phyloP scores from a whole-genome alignment of 164 flowering plant species.

The Warburgia ugandensis region DNA sequence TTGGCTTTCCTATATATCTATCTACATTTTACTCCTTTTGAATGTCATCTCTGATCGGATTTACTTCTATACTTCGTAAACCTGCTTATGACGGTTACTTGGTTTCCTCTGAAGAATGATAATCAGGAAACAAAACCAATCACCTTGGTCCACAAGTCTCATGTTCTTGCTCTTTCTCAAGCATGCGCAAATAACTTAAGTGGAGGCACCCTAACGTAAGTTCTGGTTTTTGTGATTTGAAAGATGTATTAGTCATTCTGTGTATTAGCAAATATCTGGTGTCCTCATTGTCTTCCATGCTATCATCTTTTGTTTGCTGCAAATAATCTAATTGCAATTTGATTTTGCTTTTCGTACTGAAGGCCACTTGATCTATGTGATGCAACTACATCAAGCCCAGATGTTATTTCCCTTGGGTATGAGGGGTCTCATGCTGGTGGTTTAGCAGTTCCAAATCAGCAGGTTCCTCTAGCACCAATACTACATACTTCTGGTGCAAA shows the following conservation, averaged over 20 bases:
- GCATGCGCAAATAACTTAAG: slow-evolving; percentile 50
- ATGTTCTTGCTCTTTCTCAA: slow-evolving; percentile 50
- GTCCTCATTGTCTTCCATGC: background rate
- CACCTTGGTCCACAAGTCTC: slow-evolving; percentile 55
- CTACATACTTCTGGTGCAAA: slow-evolving; percentile 51
- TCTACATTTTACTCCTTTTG: too few species aligned
- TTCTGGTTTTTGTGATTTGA: slow-evolving; percentile 12
- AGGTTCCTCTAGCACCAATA: slow-evolving; percentile 37
- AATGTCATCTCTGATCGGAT: too few species aligned
- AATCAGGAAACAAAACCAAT: slow-evolving; percentile 44
- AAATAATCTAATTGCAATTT: background rate
- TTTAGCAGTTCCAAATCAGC: slow-evolving; percentile 42
- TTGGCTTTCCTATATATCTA: too few species aligned
- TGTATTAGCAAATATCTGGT: background rate
- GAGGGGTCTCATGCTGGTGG: slow-evolving; percentile 56
- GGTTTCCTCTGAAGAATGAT: slow-evolving; percentile 29
- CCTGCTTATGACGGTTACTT: background rate
- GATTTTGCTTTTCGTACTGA: slow-evolving; percentile 11
- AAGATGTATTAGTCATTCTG: background rate
- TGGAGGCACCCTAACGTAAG: slow-evolving; percentile 65
- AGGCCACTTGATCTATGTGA: slow-evolving; percentile 96
- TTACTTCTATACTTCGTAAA: background rate
- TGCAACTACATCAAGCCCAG: slow-evolving; percentile 43
- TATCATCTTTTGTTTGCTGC: too few species aligned
- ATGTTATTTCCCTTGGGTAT: slow-evolving; percentile 46